A percentile compares a stretch with the other conserved stretches of the same genome.
These are phyloP conservation scores for Scheffersomyces insectosa DNA, from an alignment of 1,139 yeast genomes.

Conservation along the genomic window DNA sequence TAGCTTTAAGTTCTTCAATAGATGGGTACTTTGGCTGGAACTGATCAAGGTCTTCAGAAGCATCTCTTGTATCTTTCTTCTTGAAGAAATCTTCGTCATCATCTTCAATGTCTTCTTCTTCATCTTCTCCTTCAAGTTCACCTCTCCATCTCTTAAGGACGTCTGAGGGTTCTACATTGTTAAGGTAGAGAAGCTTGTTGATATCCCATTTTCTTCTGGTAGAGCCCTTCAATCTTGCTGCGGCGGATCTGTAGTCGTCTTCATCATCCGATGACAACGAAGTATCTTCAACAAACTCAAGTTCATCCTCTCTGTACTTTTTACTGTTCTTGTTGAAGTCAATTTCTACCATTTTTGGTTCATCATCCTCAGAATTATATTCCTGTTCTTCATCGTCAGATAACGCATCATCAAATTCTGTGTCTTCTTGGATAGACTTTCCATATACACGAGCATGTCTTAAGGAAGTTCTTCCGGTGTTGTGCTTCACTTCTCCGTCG, in stretches of 20 bases:
- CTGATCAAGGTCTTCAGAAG: slow-evolving; percentile 33
- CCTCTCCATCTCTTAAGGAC: slow-evolving; percentile 75
- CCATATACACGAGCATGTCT: slow-evolving; percentile 65
- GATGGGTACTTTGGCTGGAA: slow-evolving; percentile 42
- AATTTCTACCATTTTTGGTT: slow-evolving; percentile 45
- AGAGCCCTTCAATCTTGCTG: slow-evolving; percentile 42
- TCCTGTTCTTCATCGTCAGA: slow-evolving; percentile 39
- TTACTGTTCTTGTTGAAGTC: slow-evolving; percentile 42
- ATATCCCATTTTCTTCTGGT: slow-evolving; percentile 70
- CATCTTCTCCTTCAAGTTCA: slow-evolving; percentile 49
- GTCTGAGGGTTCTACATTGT: slow-evolving; percentile 72
- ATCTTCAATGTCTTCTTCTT: slow-evolving; percentile 54
- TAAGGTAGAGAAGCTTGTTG: slow-evolving; percentile 75
- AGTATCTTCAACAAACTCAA: slow-evolving; percentile 52
- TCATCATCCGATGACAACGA: slow-evolving; percentile 43
- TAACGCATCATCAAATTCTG: slow-evolving; percentile 42
- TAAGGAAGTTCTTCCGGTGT: slow-evolving; percentile 59
- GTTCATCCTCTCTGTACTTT: slow-evolving; percentile 46
- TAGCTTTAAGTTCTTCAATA: slow-evolving; percentile 50
- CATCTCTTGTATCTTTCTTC: slow-evolving; percentile 41
- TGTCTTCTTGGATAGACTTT: slow-evolving; percentile 50
- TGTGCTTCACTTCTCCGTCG: slow-evolving; percentile 23
- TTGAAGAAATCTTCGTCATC: slow-evolving; percentile 56
- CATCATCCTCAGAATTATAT: slow-evolving; percentile 34
- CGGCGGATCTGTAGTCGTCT: slow-evolving; percentile 41